Evolutionary conservation across 768 basidiomycete species (phyloP), one percentile per base, ranked within the genome.

Genomic region (Scleroderma citrinum): DNA sequence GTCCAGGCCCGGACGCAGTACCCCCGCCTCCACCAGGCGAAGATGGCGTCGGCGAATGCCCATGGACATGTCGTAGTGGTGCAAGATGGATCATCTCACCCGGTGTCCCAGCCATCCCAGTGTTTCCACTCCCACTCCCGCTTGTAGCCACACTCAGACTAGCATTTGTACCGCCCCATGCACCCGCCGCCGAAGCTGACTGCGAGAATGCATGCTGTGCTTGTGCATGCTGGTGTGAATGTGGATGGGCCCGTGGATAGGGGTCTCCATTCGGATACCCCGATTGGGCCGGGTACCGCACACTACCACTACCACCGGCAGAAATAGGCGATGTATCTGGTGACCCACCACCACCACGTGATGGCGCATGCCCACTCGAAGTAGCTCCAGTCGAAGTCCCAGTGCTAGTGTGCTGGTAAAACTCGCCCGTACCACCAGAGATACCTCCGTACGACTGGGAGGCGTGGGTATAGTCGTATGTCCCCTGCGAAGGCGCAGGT

Each of bases 61-160:
- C 42, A 2, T 37, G 46, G 5, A 42, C 55, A 21, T 62, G 65
- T 29, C 68, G 55, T 30, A 70, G 47, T 5, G 70, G 69, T 4
- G 67, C 65, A 26, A 69, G 66, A 42, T 70, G 69, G 10, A 67
- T 69, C 55, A 66, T 63, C 26, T 66, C 63, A 24, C 65, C 59
- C 0, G 56, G 35, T 3, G 50, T 34, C 1, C 55, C 37, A 7
- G 29, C 29, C 12, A 29, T 11, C 20, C 38, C 7, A 38, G 43
- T 11, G 50, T 13, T 2, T 30, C 42, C 11, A 42, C 42, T 2
- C 58, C 24, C 40, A n/a, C 36, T 34, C 13, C 21, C 44, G 32
- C 44, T 43, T 1, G 50, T 19, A 8, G n/a, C n/a, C n/a, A 59
- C 54, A 11, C 58, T 14, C 7, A 49, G 29, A 12, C 31, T 13